Base-by-base conservation (phyloP, 164 flowering plant genomes). In the Buxus sempervirens region DNA sequence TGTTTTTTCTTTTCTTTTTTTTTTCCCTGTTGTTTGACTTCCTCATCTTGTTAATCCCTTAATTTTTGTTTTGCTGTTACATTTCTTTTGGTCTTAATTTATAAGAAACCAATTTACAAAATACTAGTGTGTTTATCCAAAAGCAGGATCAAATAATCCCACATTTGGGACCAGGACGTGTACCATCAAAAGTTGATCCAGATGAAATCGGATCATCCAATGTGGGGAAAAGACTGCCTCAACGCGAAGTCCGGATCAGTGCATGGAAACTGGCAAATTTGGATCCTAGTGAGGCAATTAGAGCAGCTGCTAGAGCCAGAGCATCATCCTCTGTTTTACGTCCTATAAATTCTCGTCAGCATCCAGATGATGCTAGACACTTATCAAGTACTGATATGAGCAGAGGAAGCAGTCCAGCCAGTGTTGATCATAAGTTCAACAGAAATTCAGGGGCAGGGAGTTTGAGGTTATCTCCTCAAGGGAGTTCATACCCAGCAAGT, bases 181-280 rank as follows among this genome's bases (percentile, higher is more conserved):
- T 89, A 48, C 98, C 96, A 67, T 94, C 98, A 5, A 94, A 95
- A 8, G 86, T 90, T 24, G 98, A 94, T 80, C 98, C 98, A 59
- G 98, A 94, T 77, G 79, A 86, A 42, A 27, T 72, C 16, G 83
- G 70, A 45, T 69, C 70, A 21, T 63, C 78, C 48, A 92, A 93
- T 51, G 83, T 80, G 72, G 92, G 83, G 32, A 88, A 85, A 71
- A 78, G 67, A 38, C 55, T 82, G 49, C 79, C 91, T n/a, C 85
- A 79, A 22, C 90, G 87, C 9, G 95, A 81, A 22, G 90, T 91
- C 38, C 73, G 87, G 75, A 90, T 91, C 72, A 94, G 96, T 64
- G 95, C 98, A 19, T 91, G 97, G 98, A 90, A 90, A 81, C 90
- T 91, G 28, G 95, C 98, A 26, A 88, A 94, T 70, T 73, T 91